Evolutionary conservation across 1,284 basidiomycete species (phyloP).

Genomic region (Cryptococcus sp.): DNA sequence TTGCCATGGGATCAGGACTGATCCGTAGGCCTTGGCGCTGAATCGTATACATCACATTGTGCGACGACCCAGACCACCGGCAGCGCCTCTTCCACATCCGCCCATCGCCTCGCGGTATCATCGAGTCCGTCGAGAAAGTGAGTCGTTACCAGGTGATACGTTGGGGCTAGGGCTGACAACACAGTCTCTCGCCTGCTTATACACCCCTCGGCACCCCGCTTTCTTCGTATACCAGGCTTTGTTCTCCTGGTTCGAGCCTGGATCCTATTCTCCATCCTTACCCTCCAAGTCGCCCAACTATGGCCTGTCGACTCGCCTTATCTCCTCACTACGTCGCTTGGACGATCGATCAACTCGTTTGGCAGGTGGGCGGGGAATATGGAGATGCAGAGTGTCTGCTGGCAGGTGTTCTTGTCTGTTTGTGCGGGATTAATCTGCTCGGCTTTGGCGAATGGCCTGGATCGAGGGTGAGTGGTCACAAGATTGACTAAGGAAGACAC

Average conservation of each 20-base stretch:
- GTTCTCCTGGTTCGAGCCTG: constrained; percentile 33
- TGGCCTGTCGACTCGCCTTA: constrained; percentile 21
- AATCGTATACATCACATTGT: constrained; percentile 45
- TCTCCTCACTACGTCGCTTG: constrained; percentile 4
- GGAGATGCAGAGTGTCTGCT: constrained; percentile 41
- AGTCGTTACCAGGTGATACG: not conserved
- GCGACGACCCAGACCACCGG: constrained; percentile 30
- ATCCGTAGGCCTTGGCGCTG: constrained; percentile 34
- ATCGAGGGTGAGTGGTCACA: constrained; percentile 24
- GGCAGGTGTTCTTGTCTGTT: constrained; percentile 43
- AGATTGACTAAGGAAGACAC: not conserved
- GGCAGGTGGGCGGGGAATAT: constrained; percentile 33
- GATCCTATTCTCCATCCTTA: constrained; percentile 35
- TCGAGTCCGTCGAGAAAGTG: constrained; percentile 5
- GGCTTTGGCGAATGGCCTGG: constrained; percentile 38
- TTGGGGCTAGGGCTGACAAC: not conserved
- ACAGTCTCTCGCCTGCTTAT: constrained; percentile 21
- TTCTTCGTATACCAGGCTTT: constrained; percentile 38
- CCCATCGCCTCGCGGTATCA: constrained; percentile 12
- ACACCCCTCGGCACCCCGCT: constrained; percentile 20
- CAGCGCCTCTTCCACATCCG: constrained; percentile 24
- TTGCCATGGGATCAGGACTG: no score
- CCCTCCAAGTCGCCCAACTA: constrained; percentile 35
- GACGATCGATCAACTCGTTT: constrained; percentile 9
- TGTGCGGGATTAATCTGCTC: constrained; percentile 35